Conservation (phyloP, 2,329 filamentous ascomycete genomes). For the Botrytis porri region DNA sequence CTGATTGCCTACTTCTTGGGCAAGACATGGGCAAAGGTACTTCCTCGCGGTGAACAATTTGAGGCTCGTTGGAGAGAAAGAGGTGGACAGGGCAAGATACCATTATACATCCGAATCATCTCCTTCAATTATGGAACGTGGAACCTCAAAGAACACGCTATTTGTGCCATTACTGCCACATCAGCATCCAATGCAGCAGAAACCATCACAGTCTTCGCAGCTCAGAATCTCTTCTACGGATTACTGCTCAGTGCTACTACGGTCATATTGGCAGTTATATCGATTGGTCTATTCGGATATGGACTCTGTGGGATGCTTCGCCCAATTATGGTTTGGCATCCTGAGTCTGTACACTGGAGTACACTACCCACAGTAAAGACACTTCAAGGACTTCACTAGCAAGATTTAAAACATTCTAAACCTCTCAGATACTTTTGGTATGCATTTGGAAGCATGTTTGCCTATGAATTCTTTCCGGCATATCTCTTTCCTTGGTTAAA, state of each 20-base stretch:
- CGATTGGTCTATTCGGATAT: conserved; percentile 50
- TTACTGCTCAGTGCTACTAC: conserved; percentile 41
- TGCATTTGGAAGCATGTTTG: conserved; percentile 43
- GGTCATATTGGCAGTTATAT: conserved; percentile 46
- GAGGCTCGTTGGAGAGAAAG: conserved; percentile 47
- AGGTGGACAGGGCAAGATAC: conserved; percentile 43
- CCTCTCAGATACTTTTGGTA: conserved; percentile 44
- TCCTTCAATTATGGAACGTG: conserved; percentile 52
- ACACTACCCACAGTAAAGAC: conserved; percentile 42
- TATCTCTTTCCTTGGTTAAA: conserved; percentile 47
- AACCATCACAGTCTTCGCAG: conserved; percentile 44
- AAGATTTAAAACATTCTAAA: conserved; percentile 41
- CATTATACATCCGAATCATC: conserved; percentile 42
- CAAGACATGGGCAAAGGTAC: conserved; percentile 46
- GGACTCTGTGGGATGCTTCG: conserved; percentile 49
- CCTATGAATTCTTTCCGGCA: conserved; percentile 50
- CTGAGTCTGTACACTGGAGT: conserved; percentile 48
- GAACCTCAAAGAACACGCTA: conserved; percentile 54
- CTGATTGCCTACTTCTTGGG: conserved; percentile 56
- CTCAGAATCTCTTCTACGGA: conserved; percentile 48
- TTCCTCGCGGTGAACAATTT: conserved; percentile 52
- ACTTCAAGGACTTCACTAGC: conserved; percentile 42
- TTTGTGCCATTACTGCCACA: conserved; percentile 53
- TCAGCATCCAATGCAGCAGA: conserved; percentile 50
- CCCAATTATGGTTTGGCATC: conserved; percentile 46